Conservation (phyloP, 2,329 filamentous ascomycete species). For the Cladophialophora carrionii region DNA sequence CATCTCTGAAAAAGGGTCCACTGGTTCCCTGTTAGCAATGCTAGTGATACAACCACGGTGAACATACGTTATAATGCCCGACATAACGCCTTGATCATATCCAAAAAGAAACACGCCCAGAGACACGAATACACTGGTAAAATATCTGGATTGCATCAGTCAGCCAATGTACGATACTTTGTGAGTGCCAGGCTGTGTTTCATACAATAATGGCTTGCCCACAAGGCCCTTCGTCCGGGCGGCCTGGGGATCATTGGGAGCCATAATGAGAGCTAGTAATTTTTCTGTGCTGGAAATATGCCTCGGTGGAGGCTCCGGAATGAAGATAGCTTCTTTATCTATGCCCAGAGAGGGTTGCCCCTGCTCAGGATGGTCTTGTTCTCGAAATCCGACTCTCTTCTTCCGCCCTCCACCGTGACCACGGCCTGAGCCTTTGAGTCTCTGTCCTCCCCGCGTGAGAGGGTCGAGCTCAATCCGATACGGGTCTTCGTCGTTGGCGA, state of each 20-base stretch:
- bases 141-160: slow-evolving; percentile 66
- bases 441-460: slow-evolving; percentile 47
- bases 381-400: slow-evolving; percentile 38
- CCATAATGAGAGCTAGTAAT: slow-evolving; percentile 81
- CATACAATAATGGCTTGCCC: slow-evolving; percentile 89
- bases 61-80: slow-evolving; percentile 69
- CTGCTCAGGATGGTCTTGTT: slow-evolving; percentile 46
- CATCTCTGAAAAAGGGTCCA: slow-evolving; percentile 83
- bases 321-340: slow-evolving; percentile 76
- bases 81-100: slow-evolving; percentile 69
- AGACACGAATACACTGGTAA: slow-evolving; percentile 79
- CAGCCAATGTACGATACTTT: slow-evolving; percentile 31
- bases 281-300: slow-evolving; percentile 69
- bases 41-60: background rate
- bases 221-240: slow-evolving; percentile 86
- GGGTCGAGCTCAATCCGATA: slow-evolving; percentile 68
- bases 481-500: slow-evolving; percentile 80
- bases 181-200: slow-evolving; percentile 39
- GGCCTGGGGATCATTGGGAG: slow-evolving; percentile 67
- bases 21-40: slow-evolving; percentile 53
- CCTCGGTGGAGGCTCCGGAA: slow-evolving; percentile 69
- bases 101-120: slow-evolving; percentile 68
- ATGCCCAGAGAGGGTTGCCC: slow-evolving; percentile 48
- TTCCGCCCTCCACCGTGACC: slow-evolving; percentile 39
- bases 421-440: slow-evolving; percentile 41